Evolutionary conservation across 352 stramenopile species (phyloP).

Genomic region (Phytophthora uliginosa): DNA sequence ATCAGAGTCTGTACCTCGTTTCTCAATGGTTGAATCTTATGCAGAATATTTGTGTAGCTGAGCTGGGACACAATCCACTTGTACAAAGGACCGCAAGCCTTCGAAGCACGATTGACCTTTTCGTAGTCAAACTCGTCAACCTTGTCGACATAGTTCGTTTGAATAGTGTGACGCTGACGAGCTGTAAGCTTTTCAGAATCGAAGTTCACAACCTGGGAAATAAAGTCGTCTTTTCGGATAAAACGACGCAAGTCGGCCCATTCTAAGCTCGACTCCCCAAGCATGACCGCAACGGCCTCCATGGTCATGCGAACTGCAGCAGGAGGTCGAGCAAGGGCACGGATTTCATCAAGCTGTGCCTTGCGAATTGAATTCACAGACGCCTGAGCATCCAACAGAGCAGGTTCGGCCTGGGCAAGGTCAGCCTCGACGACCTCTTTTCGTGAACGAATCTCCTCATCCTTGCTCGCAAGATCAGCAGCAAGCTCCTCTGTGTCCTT

Average conservation of each 20-base stretch:
- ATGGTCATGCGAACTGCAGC: slow-evolving; percentile 97
- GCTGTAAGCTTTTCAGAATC: slow-evolving; percentile 97
- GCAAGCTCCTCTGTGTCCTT: slow-evolving; percentile 97
- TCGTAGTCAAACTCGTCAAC: slow-evolving; percentile 92
- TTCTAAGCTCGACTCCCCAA: slow-evolving; percentile 97
- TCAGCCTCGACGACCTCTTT: slow-evolving; percentile 97
- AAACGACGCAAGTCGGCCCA: slow-evolving; percentile 99
- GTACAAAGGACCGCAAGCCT: slow-evolving; percentile 99
- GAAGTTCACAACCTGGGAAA: slow-evolving; percentile 99
- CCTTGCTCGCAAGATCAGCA: slow-evolving; percentile 95
- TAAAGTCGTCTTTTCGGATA: slow-evolving; percentile 98
- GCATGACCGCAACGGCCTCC: slow-evolving; percentile 98
- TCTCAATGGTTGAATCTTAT: slow-evolving; percentile 98
- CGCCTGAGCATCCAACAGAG: slow-evolving; percentile 96
- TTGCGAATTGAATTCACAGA: slow-evolving; percentile 99
- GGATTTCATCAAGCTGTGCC: slow-evolving; percentile 99
- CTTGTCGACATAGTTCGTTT: slow-evolving; percentile 97
- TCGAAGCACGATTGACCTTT: slow-evolving; percentile 94
- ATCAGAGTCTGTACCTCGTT: slow-evolving; percentile 99
- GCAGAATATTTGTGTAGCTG: slow-evolving; percentile 98
- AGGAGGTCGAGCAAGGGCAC: slow-evolving; percentile 96
- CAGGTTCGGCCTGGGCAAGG: slow-evolving; percentile 98
- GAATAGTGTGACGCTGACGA: slow-evolving; percentile 95
- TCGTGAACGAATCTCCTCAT: slow-evolving; percentile 96
- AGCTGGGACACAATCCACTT: slow-evolving; percentile 99